Conservation (phyloP, 495 filamentous ascomycete species). For the Neurospora sp. region DNA sequence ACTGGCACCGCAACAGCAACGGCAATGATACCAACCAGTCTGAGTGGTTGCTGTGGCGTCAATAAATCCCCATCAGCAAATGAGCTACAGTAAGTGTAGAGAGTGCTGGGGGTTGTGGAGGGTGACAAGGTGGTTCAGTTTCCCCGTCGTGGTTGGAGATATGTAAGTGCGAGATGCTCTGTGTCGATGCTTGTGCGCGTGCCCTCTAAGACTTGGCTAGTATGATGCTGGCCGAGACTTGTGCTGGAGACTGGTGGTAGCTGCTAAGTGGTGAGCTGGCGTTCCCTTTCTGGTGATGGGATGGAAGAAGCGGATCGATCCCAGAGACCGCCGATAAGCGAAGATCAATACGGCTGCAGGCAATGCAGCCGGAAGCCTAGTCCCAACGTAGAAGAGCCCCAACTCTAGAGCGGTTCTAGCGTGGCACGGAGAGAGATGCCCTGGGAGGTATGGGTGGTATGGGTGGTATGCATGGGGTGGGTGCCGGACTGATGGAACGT, state of each 20-base stretch:
- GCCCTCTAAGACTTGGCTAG: neutral
- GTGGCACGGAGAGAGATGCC: neutral
- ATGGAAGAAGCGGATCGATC: neutral
- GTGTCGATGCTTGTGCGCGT: neutral
- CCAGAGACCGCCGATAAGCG: neutral
- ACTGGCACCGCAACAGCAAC: neutral
- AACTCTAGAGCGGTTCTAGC: neutral
- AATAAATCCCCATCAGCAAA: neutral
- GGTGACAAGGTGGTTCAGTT: neutral
- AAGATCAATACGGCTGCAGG: neutral
- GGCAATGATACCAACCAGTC: neutral
- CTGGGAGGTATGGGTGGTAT: neutral
- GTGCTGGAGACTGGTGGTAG: neutral
- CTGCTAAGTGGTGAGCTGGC: neutral
- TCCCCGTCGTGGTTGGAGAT: neutral
- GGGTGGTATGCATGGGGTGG: neutral
- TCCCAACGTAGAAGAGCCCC: neutral
- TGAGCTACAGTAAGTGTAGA: neutral
- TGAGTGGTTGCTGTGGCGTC: neutral
- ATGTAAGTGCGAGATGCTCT: neutral
- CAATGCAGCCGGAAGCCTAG: neutral
- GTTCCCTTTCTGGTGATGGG: neutral
- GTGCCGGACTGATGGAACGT: neutral
- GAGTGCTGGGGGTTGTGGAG: neutral
- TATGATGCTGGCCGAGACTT: neutral